phyloP scores from a whole-genome alignment of 1,139 yeast species.

The Lodderomyces jiufengensis region DNA sequence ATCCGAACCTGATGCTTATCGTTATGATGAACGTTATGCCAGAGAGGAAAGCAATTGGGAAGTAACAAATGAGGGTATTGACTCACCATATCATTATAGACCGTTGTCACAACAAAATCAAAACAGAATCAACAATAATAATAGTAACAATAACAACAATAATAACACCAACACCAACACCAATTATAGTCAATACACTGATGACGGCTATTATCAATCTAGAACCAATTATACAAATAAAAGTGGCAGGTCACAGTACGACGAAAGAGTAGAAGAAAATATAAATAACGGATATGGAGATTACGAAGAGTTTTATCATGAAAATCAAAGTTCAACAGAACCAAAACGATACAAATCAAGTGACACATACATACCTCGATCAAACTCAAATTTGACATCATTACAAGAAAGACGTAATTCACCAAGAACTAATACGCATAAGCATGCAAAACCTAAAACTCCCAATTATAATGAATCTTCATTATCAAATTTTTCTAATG shows the following conservation, averaged over 20 bases:
- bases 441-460: too few relatives aligned
- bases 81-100: background rate
- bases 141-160: background rate
- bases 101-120: background rate
- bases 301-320: background rate
- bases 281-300: background rate
- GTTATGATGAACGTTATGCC: conserved; percentile 2
- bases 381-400: too few relatives aligned
- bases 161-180: background rate
- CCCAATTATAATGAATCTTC: too few relatives aligned
- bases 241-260: conserved; percentile 1
- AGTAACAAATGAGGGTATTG: background rate
- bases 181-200: background rate
- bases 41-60: background rate
- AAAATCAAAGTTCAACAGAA: background rate
- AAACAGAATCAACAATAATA: background rate
- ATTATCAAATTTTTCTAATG: too few relatives aligned
- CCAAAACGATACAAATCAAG: too few relatives aligned
- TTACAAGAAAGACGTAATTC: too few relatives aligned
- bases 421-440: too few relatives aligned
- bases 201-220: too few relatives aligned
- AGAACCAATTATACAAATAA: too few relatives aligned
- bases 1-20: conserved; percentile 1
- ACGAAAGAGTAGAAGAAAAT: background rate
- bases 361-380: too few relatives aligned